These are phyloP conservation scores for Phytophthora tentaculata DNA, from an alignment of 352 stramenopile species.

Conservation along the genomic window DNA sequence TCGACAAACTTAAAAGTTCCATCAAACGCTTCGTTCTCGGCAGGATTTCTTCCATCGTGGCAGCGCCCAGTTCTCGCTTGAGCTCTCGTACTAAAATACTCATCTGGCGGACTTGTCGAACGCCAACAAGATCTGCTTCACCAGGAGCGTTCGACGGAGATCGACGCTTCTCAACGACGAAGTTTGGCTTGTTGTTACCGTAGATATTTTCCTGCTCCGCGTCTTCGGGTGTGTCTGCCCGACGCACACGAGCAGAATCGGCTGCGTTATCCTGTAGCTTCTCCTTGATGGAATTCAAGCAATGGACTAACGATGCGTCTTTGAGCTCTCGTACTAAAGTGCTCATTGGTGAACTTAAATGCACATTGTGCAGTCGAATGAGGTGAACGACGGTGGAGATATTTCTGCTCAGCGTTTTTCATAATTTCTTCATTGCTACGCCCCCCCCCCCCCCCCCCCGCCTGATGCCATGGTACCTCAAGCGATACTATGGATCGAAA, in stretches of 20 bases:
- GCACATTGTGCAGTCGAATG: too few species aligned
- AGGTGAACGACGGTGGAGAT: too few species aligned
- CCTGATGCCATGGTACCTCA: too few species aligned
- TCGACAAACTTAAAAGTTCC: conserved; percentile 80
- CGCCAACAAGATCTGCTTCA: conserved; percentile 46
- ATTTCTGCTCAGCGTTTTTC: too few species aligned
- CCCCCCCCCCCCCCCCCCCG: too few species aligned
- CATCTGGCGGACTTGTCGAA: conserved; percentile 81
- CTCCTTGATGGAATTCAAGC: conserved; percentile 58
- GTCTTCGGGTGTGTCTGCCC: conserved; percentile 10
- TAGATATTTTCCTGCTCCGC: conserved; percentile 23
- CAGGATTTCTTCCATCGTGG: conserved; percentile 77
- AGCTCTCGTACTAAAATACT: conserved; percentile 71
- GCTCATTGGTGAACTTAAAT: too few species aligned
- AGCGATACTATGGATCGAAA: too few species aligned
- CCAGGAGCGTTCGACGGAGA: conserved; percentile 9
- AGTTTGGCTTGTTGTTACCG: conserved; percentile 46
- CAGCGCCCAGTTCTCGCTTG: conserved; percentile 75
- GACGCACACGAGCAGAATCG: conserved; percentile 3
- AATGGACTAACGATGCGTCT: conserved; percentile 52
- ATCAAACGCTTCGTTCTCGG: conserved; percentile 80
- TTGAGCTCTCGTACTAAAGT: too few species aligned
- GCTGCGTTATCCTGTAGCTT: conserved; percentile 27
- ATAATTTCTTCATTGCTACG: too few species aligned
- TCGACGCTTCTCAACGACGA: conserved; percentile 60